Base-by-base conservation (phyloP, 257 asterid species). In the Haberlea rhodopensis region DNA sequence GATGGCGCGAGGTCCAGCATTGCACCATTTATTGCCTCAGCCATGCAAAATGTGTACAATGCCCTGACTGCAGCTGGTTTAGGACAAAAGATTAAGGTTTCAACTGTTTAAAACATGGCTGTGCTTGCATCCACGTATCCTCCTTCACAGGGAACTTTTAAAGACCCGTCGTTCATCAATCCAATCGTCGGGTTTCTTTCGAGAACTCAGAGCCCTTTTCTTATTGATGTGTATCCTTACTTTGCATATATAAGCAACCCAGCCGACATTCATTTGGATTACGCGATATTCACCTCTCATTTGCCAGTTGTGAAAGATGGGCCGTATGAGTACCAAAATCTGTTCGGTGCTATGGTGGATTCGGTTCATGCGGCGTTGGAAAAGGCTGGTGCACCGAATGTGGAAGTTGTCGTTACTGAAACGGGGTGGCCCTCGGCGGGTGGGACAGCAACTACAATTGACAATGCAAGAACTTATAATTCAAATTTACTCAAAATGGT, bases 381-480 rank as follows among this genome's bases (percentile, higher is more conserved):
- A 69, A 75, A 82, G 52, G 70, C 31, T 0, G 83, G 81, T 2
- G 74, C 58, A 3, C 52, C 31, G 1, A 32, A 67, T 5, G 13
- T 82, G 31, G 62, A 69, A 4, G 22, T 87, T 2, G 74, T 77
- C 0, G 89, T 79, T 19, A 26, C 86, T 0, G 85, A 83, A 57
- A 81, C 73, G 0, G 84, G 87, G 0, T 81, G 84, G 84, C 87
- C 94, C 1, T 65, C 82, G 16, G 83, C 54, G 0, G 89, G 87
- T 2, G 94, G 78, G 6, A 26, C 25, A 1, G 84, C 63, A 0
- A 51, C 86, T 2, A 72, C 68, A 10, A 1, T 60, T 0, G 71
- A 53, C 0, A 83, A 77, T 68, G 89, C 86, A 0, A 21, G 37
- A 32, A 71, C 60, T 5, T 86, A 74, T 18, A 68, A 73, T 27